Evolutionary conservation across 1,284 basidiomycete species (phyloP).

Genomic region (Spongiforma sp.): DNA sequence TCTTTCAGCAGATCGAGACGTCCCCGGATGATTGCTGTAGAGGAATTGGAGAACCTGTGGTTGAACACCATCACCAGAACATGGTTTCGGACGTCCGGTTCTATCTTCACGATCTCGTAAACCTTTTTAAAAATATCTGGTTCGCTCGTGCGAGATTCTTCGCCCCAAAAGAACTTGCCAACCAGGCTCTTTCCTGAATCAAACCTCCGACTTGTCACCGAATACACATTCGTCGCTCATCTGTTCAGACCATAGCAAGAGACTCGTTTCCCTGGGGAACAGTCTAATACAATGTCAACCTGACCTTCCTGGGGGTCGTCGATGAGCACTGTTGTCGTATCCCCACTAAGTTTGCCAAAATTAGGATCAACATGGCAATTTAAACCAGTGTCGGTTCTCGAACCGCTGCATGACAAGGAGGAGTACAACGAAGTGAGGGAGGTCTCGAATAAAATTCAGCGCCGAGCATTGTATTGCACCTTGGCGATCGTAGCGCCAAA

Average conservation of each 20-base stretch:
- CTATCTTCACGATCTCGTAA: conserved; percentile 5
- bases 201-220: not conserved
- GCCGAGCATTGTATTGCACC: not conserved
- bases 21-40: not conserved
- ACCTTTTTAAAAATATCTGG: conserved; percentile 21
- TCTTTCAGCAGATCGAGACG: not conserved
- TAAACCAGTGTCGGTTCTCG: not conserved
- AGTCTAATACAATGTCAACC: conserved; percentile 4
- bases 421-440: not conserved
- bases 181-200: conserved; percentile 6
- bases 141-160: conserved; percentile 20
- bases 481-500: conserved; percentile 13
- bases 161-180: conserved; percentile 26
- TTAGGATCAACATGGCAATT: conserved; percentile 5
- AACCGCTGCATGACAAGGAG: not conserved
- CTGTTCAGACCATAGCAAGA: conserved; percentile 12
- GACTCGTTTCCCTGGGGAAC: conserved; percentile 1
- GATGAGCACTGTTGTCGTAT: not conserved
- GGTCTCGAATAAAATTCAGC: not conserved
- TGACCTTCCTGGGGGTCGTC: not conserved
- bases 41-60: conserved; percentile 7
- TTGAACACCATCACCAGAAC: conserved; percentile 21
- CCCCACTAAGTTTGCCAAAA: conserved; percentile 1
- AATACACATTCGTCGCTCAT: conserved; percentile 19
- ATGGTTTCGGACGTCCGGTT: conserved; percentile 16